Evolutionary conservation across 805 yeast genomes (phyloP).

Genomic region (Aciculoconidium aculeatum): DNA sequence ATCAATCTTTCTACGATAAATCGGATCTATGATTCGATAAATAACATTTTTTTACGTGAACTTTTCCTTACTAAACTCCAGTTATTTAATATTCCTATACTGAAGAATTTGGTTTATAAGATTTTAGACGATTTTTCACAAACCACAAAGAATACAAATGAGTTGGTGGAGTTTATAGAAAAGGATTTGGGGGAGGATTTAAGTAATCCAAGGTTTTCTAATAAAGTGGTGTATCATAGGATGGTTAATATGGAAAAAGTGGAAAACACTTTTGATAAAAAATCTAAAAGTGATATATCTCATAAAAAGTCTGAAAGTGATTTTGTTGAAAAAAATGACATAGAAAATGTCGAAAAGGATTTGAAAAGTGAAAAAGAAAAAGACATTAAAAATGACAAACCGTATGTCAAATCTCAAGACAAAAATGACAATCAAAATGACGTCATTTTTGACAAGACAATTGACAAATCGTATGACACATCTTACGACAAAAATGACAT

Average conservation of each 20-base stretch:
- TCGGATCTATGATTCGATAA: constrained; percentile 32
- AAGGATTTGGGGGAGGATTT: constrained; percentile 25
- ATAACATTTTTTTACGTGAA: constrained; percentile 35
- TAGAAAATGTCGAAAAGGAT: too few relatives aligned
- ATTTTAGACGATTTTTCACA: constrained; percentile 31
- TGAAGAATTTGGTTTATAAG: constrained; percentile 21
- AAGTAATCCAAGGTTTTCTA: constrained; percentile 21
- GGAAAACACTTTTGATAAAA: constrained; percentile 1
- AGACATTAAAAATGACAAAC: too few relatives aligned
- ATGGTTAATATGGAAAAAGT: constrained; percentile 2
- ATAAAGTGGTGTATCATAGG: constrained; percentile 19
- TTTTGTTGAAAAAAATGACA: too few relatives aligned
- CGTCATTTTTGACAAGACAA: too few relatives aligned
- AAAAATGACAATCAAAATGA: too few relatives aligned
- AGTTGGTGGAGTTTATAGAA: constrained; percentile 29
- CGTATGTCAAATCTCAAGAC: too few relatives aligned
- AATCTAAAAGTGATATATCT: too few relatives aligned
- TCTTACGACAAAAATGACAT: too few relatives aligned
- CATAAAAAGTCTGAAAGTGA: too few relatives aligned
- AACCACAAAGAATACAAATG: constrained; percentile 21
- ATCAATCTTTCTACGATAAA: constrained; percentile 31
- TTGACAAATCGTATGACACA: too few relatives aligned
- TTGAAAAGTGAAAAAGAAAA: too few relatives aligned
- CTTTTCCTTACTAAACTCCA: constrained; percentile 27
- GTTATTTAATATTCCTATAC: constrained; percentile 27